Evolutionary conservation across 768 basidiomycete species (phyloP).

Genomic region (Pleurotus ostreatus): DNA sequence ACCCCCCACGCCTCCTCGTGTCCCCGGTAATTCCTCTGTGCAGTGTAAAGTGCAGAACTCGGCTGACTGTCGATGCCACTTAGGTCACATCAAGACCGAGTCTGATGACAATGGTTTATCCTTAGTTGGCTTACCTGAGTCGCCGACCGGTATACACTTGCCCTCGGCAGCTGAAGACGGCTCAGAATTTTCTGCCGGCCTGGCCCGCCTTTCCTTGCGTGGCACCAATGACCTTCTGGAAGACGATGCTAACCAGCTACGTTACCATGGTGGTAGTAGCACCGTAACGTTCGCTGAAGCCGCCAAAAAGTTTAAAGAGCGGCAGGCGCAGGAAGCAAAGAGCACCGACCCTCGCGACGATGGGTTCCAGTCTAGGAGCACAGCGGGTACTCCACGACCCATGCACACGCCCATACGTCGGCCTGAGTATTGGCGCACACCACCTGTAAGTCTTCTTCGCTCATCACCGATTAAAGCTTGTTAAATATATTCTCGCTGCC

Average conservation of each 20-base stretch:
- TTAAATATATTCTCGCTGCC: not conserved
- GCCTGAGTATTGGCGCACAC: constrained; percentile 53
- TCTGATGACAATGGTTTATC: constrained; percentile 1
- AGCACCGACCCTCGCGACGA: constrained; percentile 10
- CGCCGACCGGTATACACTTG: not conserved
- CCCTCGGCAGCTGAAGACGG: not conserved
- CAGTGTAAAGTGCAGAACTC: not conserved
- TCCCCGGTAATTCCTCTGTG: not conserved
- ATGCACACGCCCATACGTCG: constrained; percentile 27
- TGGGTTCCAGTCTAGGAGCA: constrained; percentile 3
- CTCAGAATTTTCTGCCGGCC: not conserved
- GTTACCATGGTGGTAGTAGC: constrained; percentile 65
- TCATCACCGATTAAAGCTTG: not conserved
- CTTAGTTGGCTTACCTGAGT: not conserved
- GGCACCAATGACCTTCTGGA: constrained; percentile 1
- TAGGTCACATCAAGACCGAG: constrained; percentile 2
- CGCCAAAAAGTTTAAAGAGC: constrained; percentile 48
- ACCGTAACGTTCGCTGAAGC: constrained; percentile 50
- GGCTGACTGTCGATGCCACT: not conserved
- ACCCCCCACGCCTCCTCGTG: not conserved
- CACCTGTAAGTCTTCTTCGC: constrained; percentile 36
- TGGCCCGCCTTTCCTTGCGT: constrained; percentile 1
- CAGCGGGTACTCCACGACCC: constrained; percentile 12
- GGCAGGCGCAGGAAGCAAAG: constrained; percentile 38
- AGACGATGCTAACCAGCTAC: constrained; percentile 33